Base-by-base conservation (phyloP, 495 filamentous ascomycete genomes). In the Pseudevernia furfuracea region DNA sequence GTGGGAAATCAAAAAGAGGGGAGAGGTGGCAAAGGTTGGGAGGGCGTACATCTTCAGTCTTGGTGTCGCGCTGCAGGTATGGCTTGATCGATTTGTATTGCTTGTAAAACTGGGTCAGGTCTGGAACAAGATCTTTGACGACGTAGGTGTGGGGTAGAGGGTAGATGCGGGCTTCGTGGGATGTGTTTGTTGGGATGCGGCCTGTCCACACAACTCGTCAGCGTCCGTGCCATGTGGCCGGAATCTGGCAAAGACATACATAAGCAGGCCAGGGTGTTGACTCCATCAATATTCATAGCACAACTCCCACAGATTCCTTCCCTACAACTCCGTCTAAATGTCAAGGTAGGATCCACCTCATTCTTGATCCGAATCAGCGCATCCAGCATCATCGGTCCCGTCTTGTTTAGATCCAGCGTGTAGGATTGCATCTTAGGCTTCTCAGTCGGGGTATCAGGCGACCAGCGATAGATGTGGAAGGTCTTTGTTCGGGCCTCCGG, bases 71-170 rank as follows among this genome's bases (percentile, higher is more conserved):
- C 79, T 96, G 94, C 41, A 98, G 88, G 74, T 96, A 98, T 10
- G 94, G 94, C 84, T 98, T 96, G 80, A 98, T 96, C 30, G 93
- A 96, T 80, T 96, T 96, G 86, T 98, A 98, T 84, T 98, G 94
- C 82, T 97, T 96, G 88, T 98, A 98, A 86, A 98, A 97, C 66
- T 90, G 89, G 69, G 94, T 98, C 69, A 98, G 79, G 75, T 98
- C 94, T 58, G 94, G 93, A 17, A 98, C 93, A 66, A 98, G 84
- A 74, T 98, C 94, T 85, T 96, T 98, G 79, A 98, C 93, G 69
- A 97, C 89, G 81, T 96, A 98, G 75, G 92, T 98, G 82, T 98
- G 94, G 67, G 94, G 94, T 64, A 98, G 84, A 19, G 94, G 94
- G 79, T 98, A 98, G 82, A 98, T 94, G 82, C 96, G 94, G 71